Evolutionary conservation across 768 basidiomycete species (phyloP).

Genomic region (Podaxis sp.): DNA sequence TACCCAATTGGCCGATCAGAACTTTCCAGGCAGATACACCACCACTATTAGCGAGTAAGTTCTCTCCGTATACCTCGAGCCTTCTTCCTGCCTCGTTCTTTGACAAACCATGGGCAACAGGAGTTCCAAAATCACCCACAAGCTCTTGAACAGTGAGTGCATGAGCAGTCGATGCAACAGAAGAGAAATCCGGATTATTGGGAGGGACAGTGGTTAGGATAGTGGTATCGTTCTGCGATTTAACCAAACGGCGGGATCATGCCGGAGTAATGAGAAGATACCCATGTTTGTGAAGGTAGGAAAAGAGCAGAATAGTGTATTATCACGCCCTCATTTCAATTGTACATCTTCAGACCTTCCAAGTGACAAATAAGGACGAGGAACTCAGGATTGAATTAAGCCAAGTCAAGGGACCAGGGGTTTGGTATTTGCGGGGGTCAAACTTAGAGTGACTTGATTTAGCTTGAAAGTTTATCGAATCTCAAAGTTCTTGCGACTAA

Average conservation of each 20-base stretch:
- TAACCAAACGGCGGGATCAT: slow-evolving; percentile 18
- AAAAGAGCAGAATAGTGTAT: background rate
- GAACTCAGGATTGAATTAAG: too few species aligned
- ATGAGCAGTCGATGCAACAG: slow-evolving; percentile 28
- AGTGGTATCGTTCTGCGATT: slow-evolving; percentile 28
- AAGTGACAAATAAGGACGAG: too few species aligned
- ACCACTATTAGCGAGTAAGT: slow-evolving; percentile 27
- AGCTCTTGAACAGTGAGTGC: slow-evolving; percentile 25
- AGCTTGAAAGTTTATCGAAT: too few species aligned
- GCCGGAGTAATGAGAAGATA: background rate
- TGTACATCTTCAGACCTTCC: too few species aligned
- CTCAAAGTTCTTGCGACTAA: too few species aligned
- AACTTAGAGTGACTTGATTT: too few species aligned
- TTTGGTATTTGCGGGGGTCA: too few species aligned
- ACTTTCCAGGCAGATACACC: slow-evolving; percentile 31
- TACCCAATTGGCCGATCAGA: slow-evolving; percentile 32
- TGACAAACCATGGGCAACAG: slow-evolving; percentile 28
- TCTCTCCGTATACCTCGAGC: slow-evolving; percentile 28
- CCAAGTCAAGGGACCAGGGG: too few species aligned
- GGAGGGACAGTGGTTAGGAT: slow-evolving; percentile 28
- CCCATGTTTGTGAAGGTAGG: background rate
- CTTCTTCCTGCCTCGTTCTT: slow-evolving; percentile 30
- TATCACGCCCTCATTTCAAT: too few species aligned
- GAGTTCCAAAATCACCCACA: slow-evolving; percentile 26
- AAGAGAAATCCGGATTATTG: slow-evolving; percentile 25